phyloP scores from a whole-genome alignment of 2,329 filamentous ascomycete genomes.

The Myriosclerotinia curreyana region DNA sequence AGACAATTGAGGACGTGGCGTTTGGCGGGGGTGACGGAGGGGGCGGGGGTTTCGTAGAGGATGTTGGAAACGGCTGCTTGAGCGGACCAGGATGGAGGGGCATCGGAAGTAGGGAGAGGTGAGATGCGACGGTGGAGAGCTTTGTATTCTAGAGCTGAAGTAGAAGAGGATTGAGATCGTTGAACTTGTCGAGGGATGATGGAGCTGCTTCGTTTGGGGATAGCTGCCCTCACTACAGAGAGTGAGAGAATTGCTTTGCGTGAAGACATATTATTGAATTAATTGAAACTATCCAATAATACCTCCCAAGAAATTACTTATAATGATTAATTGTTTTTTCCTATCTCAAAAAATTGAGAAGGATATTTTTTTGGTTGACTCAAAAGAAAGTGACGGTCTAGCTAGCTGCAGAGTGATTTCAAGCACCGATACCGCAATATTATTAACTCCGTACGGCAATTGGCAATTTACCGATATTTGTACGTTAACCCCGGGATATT shows the following conservation, averaged over 20 bases:
- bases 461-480: slow-evolving; percentile 3
- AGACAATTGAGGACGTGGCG: slow-evolving; percentile 97
- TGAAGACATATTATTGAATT: slow-evolving; percentile 35
- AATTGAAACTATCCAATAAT: slow-evolving; percentile 15
- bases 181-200: slow-evolving; percentile 29
- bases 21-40: slow-evolving; percentile 80
- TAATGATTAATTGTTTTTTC: slow-evolving; percentile 3
- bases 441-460: too few species aligned
- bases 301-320: neutral
- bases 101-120: slow-evolving; percentile 74
- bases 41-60: slow-evolving; percentile 93
- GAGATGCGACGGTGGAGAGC: slow-evolving; percentile 87
- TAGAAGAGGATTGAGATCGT: slow-evolving; percentile 59
- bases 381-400: slow-evolving; percentile 8
- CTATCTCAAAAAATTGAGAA: slow-evolving; percentile 21
- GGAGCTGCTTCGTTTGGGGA: slow-evolving; percentile 28
- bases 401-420: too few species aligned
- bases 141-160: slow-evolving; percentile 95
- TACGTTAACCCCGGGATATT: slow-evolving; percentile 19
- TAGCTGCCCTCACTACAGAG: slow-evolving; percentile 28
- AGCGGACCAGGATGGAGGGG: slow-evolving; percentile 78
- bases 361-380: slow-evolving; percentile 17
- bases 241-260: slow-evolving; percentile 37
- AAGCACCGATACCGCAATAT: slow-evolving; percentile 23
- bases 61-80: slow-evolving; percentile 97